Evolutionary conservation across 176 grass and related monocot genomes (phyloP).

Genomic region (Cenchrus fungigraminus): DNA sequence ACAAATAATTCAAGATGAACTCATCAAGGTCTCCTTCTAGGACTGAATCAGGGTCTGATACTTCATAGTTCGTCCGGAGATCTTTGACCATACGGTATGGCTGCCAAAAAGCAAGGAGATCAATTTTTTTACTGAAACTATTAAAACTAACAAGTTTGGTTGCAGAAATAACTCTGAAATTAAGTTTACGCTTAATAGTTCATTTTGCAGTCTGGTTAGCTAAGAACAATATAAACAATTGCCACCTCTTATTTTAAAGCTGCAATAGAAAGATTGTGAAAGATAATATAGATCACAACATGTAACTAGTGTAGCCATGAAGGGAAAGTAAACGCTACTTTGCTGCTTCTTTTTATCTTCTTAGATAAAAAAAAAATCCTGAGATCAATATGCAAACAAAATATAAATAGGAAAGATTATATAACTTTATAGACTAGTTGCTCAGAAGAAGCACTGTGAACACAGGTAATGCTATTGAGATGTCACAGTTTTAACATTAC

Average conservation of each 20-base stretch:
- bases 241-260: neutral
- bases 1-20: constrained; percentile 89
- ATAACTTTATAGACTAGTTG: constrained; percentile 18
- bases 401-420: neutral
- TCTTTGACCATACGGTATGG: constrained; percentile 98
- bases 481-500: constrained; percentile 11
- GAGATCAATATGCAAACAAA: constrained; percentile 15
- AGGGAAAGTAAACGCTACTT: neutral
- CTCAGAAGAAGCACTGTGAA: neutral
- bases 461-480: constrained; percentile 17
- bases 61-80: constrained; percentile 92
- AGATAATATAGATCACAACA: constrained; percentile 6
- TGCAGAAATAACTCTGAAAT: constrained; percentile 5
- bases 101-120: constrained; percentile 44
- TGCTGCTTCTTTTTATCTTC: constrained; percentile 26
- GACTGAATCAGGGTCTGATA: constrained; percentile 89
- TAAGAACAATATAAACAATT: neutral
- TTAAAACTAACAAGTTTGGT: constrained; percentile 13
- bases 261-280: neutral
- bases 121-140: neutral
- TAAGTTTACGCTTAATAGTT: neutral
- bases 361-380: neutral
- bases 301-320: neutral
- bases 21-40: constrained; percentile 78
- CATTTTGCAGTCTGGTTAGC: constrained; percentile 3